These are phyloP conservation scores for Nemophila menziesii DNA, from an alignment of 257 asterid species.

Conservation along the genomic window DNA sequence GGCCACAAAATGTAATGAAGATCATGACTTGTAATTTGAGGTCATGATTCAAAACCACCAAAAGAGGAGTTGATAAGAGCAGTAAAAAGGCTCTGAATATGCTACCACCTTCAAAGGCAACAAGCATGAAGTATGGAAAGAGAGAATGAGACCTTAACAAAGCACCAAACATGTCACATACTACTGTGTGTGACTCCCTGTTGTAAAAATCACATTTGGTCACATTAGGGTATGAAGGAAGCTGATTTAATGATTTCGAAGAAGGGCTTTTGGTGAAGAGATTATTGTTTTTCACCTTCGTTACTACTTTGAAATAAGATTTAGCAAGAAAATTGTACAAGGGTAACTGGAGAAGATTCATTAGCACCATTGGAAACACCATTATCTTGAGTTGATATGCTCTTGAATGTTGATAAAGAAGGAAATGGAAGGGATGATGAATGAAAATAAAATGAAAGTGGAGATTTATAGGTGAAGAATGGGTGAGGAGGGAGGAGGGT, in stretches of 20 bases:
- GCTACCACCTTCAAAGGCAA: constrained; percentile 85
- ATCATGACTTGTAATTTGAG: constrained; percentile 45
- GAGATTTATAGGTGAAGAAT: too few species aligned
- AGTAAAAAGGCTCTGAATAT: constrained; percentile 52
- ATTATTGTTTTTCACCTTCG: constrained; percentile 30
- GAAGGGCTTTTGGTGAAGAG: constrained; percentile 26
- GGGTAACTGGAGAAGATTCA: constrained; percentile 33
- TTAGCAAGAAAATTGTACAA: constrained; percentile 39
- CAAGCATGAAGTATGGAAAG: constrained; percentile 92
- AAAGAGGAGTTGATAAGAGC: constrained; percentile 43
- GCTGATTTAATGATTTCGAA: constrained; percentile 14
- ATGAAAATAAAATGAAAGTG: too few species aligned
- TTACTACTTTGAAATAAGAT: constrained; percentile 38
- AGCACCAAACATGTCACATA: constrained; percentile 47
- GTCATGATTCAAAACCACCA: constrained; percentile 29
- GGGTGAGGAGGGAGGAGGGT: too few species aligned
- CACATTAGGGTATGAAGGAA: constrained; percentile 25
- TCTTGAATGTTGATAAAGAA: too few species aligned
- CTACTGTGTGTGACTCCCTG: constrained; percentile 34
- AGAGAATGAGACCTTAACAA: constrained; percentile 40
- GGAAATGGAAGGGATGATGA: too few species aligned
- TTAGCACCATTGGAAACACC: constrained; percentile 46
- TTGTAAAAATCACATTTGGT: constrained; percentile 23
- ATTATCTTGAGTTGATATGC: constrained; percentile 18
- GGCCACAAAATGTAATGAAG: constrained; percentile 70